Base-by-base conservation (phyloP, 768 basidiomycete species). In the Termitomyces sp. region DNA sequence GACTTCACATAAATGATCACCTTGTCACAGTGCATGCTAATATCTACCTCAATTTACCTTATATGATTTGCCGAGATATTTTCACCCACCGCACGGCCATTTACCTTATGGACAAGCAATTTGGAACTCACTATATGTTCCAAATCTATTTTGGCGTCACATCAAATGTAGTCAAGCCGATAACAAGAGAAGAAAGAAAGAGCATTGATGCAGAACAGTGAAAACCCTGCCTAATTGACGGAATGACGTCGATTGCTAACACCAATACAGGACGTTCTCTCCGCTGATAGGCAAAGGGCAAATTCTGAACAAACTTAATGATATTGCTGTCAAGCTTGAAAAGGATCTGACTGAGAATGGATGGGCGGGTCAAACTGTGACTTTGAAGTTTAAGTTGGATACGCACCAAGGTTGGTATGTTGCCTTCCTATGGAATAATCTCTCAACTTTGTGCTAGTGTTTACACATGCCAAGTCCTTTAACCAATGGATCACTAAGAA, bases 31-130 rank as follows among this genome's bases (percentile, higher is more conserved):
- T 16, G 29, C 18, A 23, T 11, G 7, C 42, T 23, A 41, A 7
- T n/a, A n/a, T n/a, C n/a, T n/a, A n/a, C n/a, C n/a, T 27, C 27
- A 51, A 44, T 45, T 18, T 33, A 20, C 35, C 22, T 49, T 54
- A 18, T n/a, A n/a, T 95, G 89, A 93, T 81, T 11, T 98, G 96
- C 61, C 94, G 91, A 4, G 96, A 99, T 66, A 89, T 98, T 42
- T 90, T 82, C 66, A 76, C 73, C 0, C 81, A 91, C 54, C 83
- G 96, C 56, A 88, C 81, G 1, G 77, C 78, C 4, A 68, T 98
- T 11, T 84, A 80, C 32, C 73, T 95, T 22, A 86, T 98, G 82
- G 91, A 97, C 68, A 91, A 91, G 60, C 85, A 92, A 56, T 88
- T 96, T 62, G 91, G 91, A 10, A 74, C 92, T 32, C 68, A 76